A percentile compares a stretch with the other conserved stretches of the same genome.
These are phyloP conservation scores for Fusarium guadeloupense DNA, from an alignment of 2,329 filamentous ascomycete species.

Conservation along the genomic window DNA sequence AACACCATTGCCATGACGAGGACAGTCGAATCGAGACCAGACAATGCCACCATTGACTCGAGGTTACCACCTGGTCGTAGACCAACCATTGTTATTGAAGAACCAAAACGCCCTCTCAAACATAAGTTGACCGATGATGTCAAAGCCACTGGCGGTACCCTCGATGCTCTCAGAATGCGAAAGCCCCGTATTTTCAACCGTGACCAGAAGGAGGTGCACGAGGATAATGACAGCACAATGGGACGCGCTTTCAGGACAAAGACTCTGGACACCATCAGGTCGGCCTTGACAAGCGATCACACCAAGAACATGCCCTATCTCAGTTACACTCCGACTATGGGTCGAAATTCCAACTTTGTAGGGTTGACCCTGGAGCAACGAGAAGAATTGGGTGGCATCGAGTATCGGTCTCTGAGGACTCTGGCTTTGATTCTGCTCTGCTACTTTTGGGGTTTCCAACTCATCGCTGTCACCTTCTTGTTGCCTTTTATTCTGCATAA, in stretches of 20 bases:
- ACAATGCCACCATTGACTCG: slow-evolving; percentile 34
- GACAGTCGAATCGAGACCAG: slow-evolving; percentile 42
- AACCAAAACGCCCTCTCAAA: slow-evolving; percentile 58
- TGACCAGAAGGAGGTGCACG: slow-evolving; percentile 51
- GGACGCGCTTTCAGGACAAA: slow-evolving; percentile 50
- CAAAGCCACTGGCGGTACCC: slow-evolving; percentile 52
- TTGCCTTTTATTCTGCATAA: slow-evolving; percentile 81
- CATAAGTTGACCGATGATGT: slow-evolving; percentile 55
- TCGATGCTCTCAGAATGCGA: slow-evolving; percentile 56
- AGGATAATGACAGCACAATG: slow-evolving; percentile 46
- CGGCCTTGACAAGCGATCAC: slow-evolving; percentile 63
- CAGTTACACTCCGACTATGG: slow-evolving; percentile 92
- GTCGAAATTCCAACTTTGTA: slow-evolving; percentile 91
- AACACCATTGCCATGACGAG: slow-evolving; percentile 44
- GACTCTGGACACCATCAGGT: slow-evolving; percentile 68
- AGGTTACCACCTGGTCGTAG: slow-evolving; percentile 50
- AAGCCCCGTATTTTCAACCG: slow-evolving; percentile 53
- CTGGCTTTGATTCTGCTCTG: slow-evolving; percentile 78
- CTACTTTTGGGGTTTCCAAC: slow-evolving; percentile 86
- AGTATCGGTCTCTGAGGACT: slow-evolving; percentile 91
- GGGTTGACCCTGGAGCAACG: slow-evolving; percentile 89
- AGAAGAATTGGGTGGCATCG: slow-evolving; percentile 94
- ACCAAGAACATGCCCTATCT: slow-evolving; percentile 82
- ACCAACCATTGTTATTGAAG: slow-evolving; percentile 73
- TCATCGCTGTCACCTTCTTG: slow-evolving; percentile 77